Base-by-base conservation (phyloP, 2,329 filamentous ascomycete species). In the Fusarium musae region DNA sequence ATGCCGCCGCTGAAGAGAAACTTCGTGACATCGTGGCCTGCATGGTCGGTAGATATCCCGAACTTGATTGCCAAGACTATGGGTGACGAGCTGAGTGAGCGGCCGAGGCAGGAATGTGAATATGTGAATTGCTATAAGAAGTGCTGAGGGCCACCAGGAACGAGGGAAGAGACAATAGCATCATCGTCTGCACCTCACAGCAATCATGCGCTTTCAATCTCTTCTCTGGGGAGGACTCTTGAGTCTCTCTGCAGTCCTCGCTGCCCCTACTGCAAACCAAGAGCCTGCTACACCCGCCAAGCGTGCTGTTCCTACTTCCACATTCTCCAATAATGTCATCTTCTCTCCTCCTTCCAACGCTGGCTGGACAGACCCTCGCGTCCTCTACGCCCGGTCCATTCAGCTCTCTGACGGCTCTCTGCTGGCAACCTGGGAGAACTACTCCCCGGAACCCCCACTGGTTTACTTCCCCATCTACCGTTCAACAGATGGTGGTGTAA, bases 361-460 rank as follows among this genome's bases (percentile, higher is more conserved):
- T 1, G 66, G 66, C 5, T 86, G 84, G 79, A 85, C 80, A 1
- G 81, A 83, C 54, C 85, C 84, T 5, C 80, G 81, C 2, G 83
- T 85, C 10, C 79, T 87, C 7, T 87, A 86, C 67, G 80, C 85
- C 16, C 85, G 85, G 16, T 82, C 83, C 13, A 81, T 83, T 11
- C 81, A 87, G 78, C 83, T 87, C 34, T 77, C 79, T 9, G 83
- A 85, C 70, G 82, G 85, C 34, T 83, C 83, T 23, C 82, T 89
- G 10, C 81, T 89, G 11, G 84, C 85, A 23, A 89, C 87, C 1
- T 88, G 87, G 87, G 87, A 88, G 74, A 88, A 88, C 81, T 88
- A 89, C 80, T 86, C 85, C 17, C 86, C 86, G 6, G 85, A 91
- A 78, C 88, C 88, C 10, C 88, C 88, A 1, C 77, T 82, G 8